phyloP scores from a whole-genome alignment of 352 stramenopile genomes.

The Pythium brachiatum region DNA sequence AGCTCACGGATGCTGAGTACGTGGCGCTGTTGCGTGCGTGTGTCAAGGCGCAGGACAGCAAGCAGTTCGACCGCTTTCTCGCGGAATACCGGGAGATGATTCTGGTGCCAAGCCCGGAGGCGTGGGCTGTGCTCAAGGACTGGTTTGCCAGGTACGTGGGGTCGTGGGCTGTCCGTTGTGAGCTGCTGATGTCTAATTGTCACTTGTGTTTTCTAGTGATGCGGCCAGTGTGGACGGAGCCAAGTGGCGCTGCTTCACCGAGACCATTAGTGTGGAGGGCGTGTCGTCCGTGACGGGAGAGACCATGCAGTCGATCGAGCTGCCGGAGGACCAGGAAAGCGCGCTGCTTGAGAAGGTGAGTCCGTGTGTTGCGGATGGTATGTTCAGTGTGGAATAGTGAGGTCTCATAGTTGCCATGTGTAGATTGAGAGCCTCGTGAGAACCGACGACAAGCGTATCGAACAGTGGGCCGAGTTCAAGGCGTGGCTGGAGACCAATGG shows the following conservation, averaged over 20 bases:
- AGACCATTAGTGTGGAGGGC: constrained; percentile 48
- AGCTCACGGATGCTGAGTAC: constrained; percentile 65
- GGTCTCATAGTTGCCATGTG: neutral
- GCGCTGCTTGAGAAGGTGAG: constrained; percentile 67
- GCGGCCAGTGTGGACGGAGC: constrained; percentile 51
- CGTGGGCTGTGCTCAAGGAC: constrained; percentile 63
- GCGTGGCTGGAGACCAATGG: constrained; percentile 64
- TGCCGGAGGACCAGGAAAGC: constrained; percentile 37
- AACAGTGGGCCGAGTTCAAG: constrained; percentile 85
- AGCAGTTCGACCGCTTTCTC: constrained; percentile 58
- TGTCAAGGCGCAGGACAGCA: constrained; percentile 30
- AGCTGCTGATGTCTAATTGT: neutral
- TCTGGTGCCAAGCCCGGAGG: constrained; percentile 37
- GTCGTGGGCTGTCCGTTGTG: constrained; percentile 2
- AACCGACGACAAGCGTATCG: constrained; percentile 62
- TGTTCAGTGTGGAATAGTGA: neutral
- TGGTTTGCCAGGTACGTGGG: constrained; percentile 65
- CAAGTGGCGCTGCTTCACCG: constrained; percentile 56
- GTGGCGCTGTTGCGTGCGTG: constrained; percentile 55
- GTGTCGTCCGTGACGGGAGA: constrained; percentile 61
- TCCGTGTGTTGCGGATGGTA: neutral
- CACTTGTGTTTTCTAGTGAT: constrained; percentile 34
- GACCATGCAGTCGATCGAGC: constrained; percentile 65
- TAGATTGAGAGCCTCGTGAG: constrained; percentile 80
- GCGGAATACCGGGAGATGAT: constrained; percentile 61